Evolutionary conservation across 495 filamentous ascomycete genomes (phyloP).

Genomic region (Penicillium chermesinum): DNA sequence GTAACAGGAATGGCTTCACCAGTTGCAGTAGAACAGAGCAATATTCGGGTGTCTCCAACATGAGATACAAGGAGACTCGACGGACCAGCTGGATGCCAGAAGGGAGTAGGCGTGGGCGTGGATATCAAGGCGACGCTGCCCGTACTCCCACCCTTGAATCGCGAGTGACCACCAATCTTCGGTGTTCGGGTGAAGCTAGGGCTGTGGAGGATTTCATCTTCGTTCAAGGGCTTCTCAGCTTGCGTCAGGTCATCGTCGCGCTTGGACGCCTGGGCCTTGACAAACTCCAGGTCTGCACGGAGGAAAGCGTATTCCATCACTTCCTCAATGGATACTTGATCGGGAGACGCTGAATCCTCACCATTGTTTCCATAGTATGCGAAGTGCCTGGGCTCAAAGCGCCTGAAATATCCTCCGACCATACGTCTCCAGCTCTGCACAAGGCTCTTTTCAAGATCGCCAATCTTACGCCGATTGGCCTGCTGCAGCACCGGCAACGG

Average conservation of each 20-base stretch:
- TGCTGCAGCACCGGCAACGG: conserved; percentile 37
- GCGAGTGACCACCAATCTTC: conserved; percentile 61
- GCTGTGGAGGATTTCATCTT: conserved; percentile 69
- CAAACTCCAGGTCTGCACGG: conserved; percentile 86
- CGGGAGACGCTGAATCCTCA: conserved; percentile 2
- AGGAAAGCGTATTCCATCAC: conserved; percentile 84
- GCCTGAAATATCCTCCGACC: conserved; percentile 88
- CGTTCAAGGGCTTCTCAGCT: conserved; percentile 71
- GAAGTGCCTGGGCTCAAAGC: conserved; percentile 74
- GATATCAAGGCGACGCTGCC: conserved; percentile 85
- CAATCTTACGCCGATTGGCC: conserved; percentile 31
- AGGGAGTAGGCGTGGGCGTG: conserved; percentile 83
- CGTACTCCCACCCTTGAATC: conserved; percentile 89
- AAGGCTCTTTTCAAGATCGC: conserved; percentile 59
- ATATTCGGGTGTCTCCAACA: conserved; percentile 85
- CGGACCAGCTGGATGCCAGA: conserved; percentile 85
- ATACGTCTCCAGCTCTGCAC: conserved; percentile 74
- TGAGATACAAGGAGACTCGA: conserved; percentile 83
- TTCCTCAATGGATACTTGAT: conserved; percentile 43
- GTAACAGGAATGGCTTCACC: conserved; percentile 77
- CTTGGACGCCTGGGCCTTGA: conserved; percentile 74
- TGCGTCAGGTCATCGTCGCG: conserved; percentile 62
- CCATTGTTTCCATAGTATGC: conserved; percentile 26
- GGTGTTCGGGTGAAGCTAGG: conserved; percentile 52
- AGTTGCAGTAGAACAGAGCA: conserved; percentile 76